phyloP scores from a whole-genome alignment of 129 eudicot species.

The Centaurea solstitialis region DNA sequence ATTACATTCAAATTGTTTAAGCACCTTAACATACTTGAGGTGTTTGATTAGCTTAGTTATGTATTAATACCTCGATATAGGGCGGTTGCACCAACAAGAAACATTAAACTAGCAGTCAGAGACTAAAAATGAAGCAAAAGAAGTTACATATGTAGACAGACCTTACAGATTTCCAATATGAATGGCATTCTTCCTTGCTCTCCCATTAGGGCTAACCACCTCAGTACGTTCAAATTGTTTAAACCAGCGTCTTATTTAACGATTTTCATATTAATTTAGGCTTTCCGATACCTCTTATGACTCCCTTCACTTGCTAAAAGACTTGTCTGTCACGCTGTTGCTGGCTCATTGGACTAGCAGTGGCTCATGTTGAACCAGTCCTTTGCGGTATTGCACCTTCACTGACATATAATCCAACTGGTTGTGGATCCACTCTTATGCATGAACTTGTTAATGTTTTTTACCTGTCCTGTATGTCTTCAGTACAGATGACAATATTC shows the following conservation, averaged over 20 bases:
- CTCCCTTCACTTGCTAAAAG: no score
- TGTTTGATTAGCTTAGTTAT: neutral
- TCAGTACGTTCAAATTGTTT: neutral
- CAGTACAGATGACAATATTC: neutral
- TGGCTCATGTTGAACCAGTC: no score
- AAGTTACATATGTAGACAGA: neutral
- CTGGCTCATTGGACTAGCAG: no score
- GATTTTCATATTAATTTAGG: neutral
- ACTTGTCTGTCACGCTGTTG: no score
- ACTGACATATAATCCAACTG: neutral
- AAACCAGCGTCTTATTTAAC: neutral
- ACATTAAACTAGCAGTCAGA: neutral
- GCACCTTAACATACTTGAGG: no score
- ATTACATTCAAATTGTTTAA: no score
- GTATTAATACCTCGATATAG: no score
- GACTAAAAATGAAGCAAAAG: neutral
- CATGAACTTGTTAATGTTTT: conserved; percentile 1
- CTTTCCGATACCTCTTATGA: no score
- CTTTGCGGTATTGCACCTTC: no score
- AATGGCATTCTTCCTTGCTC: neutral
- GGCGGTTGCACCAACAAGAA: neutral
- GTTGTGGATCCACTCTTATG: neutral
- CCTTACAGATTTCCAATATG: neutral
- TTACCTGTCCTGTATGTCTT: no score
- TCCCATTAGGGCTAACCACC: neutral